A percentile compares a stretch with the other conserved stretches of the same genome.
These are phyloP conservation scores for Calycina herbarum DNA, from an alignment of 2,329 filamentous ascomycete genomes.

Conservation along the genomic window DNA sequence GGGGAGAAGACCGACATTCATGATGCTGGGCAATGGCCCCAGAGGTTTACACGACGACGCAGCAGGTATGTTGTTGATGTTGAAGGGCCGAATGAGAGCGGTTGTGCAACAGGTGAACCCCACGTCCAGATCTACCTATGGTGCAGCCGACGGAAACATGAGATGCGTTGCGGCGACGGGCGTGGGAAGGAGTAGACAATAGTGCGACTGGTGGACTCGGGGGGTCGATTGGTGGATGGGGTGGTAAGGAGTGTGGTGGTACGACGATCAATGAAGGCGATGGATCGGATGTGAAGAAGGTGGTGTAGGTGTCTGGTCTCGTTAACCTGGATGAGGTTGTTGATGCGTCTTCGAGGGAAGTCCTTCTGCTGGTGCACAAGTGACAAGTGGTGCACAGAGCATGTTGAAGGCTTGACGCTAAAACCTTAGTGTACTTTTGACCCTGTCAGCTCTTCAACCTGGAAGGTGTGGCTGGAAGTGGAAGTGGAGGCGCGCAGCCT, in stretches of 20 bases:
- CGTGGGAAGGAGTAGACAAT: constrained; percentile 1
- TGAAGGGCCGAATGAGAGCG: neutral
- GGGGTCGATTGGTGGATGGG: neutral
- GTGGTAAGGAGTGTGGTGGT: neutral
- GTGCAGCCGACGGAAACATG: constrained; percentile 10
- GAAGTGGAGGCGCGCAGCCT: neutral
- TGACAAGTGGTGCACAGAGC: too few species aligned
- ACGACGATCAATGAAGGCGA: neutral
- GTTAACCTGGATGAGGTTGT: constrained; percentile 9
- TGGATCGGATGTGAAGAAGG: neutral
- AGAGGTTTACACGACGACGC: constrained; percentile 7
- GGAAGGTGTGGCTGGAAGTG: neutral
- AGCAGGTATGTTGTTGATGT: constrained; percentile 1
- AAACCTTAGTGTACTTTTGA: neutral
- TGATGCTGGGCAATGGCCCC: constrained; percentile 34
- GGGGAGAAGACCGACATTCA: constrained; percentile 32
- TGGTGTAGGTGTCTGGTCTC: constrained; percentile 1
- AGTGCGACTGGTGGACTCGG: neutral
- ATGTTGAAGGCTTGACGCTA: too few species aligned
- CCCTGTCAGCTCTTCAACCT: neutral
- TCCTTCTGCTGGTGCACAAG: too few species aligned
- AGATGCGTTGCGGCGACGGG: constrained; percentile 6
- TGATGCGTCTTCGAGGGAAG: neutral
- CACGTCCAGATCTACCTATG: constrained; percentile 9
- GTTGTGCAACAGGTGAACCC: constrained; percentile 12